A percentile compares a stretch with the other conserved stretches of the same genome.
Conservation (phyloP, 345 rosid genomes). For the Eutrema yunnanense region DNA sequence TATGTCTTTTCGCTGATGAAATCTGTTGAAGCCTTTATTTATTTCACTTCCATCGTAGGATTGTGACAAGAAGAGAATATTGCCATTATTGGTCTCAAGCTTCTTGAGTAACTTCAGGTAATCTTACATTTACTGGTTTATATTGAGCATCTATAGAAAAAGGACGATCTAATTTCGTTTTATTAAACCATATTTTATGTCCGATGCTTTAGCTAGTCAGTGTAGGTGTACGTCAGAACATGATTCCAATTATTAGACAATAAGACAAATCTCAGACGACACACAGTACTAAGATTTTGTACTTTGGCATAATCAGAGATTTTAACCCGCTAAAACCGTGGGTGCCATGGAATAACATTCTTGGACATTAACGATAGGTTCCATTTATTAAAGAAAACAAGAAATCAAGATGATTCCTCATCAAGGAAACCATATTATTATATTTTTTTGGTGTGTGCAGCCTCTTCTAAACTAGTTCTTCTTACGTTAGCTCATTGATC, state of each 20-base stretch:
- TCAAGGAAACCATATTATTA: not conserved
- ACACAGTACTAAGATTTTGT: conserved; percentile 21
- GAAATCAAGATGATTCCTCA: not conserved
- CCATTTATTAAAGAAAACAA: not conserved
- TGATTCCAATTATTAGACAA: conserved; percentile 21
- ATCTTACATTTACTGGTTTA: conserved; percentile 21
- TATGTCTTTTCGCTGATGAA: not conserved
- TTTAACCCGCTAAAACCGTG: not conserved
- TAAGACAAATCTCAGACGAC: conserved; percentile 14
- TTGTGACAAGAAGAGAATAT: conserved; percentile 9
- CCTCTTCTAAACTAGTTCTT: conserved; percentile 4
- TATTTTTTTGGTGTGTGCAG: not conserved
- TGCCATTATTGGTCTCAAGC: conserved; percentile 24
- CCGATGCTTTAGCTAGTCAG: conserved; percentile 8
- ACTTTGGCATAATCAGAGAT: conserved; percentile 20
- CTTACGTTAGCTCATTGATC: not conserved
- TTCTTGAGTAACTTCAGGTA: conserved; percentile 12
- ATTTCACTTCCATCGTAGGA: not conserved
- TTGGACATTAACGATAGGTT: not conserved
- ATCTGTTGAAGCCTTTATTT: not conserved
- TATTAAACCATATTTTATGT: not conserved
- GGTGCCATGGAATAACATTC: conserved; percentile 26
- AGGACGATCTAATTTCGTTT: not conserved
- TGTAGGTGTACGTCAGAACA: conserved; percentile 29
- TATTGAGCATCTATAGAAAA: conserved; percentile 25